Evolutionary conservation across 495 filamentous ascomycete species (phyloP).

Genomic region (Lepraria neglecta): DNA sequence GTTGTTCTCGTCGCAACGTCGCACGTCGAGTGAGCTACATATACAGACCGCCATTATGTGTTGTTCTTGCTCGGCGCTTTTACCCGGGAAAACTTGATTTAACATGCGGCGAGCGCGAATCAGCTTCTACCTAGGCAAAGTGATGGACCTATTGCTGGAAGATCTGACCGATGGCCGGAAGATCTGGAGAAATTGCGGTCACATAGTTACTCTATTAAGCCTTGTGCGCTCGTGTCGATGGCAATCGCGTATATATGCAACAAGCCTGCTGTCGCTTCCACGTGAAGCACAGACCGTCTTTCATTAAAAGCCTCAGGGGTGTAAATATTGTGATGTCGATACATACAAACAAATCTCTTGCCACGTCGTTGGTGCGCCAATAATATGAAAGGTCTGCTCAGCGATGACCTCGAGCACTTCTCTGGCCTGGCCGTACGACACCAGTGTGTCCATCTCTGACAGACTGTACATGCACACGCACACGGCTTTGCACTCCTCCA

Average conservation of each 20-base stretch:
- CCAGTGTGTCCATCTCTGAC: background rate
- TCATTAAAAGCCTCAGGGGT: background rate
- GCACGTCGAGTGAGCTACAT: background rate
- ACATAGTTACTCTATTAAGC: background rate
- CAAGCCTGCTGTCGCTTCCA: slow-evolving; percentile 1
- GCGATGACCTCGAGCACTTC: background rate
- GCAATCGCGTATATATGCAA: background rate
- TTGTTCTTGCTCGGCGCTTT: slow-evolving; percentile 7
- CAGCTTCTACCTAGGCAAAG: background rate
- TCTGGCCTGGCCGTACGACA: background rate
- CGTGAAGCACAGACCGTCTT: background rate
- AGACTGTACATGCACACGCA: background rate
- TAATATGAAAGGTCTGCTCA: background rate
- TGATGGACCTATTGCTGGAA: background rate
- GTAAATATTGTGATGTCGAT: background rate
- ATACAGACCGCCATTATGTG: background rate
- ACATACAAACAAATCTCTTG: background rate
- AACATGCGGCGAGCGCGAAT: background rate
- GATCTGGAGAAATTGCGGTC: background rate
- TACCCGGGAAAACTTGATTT: background rate
- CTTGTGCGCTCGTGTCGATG: background rate
- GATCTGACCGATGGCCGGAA: background rate
- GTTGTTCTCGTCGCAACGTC: background rate
- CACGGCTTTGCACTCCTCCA: background rate
- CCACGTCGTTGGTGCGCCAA: slow-evolving; percentile 1